Evolutionary conservation across 2,329 filamentous ascomycete species (phyloP).

Genomic region (Trichoderma sp.): DNA sequence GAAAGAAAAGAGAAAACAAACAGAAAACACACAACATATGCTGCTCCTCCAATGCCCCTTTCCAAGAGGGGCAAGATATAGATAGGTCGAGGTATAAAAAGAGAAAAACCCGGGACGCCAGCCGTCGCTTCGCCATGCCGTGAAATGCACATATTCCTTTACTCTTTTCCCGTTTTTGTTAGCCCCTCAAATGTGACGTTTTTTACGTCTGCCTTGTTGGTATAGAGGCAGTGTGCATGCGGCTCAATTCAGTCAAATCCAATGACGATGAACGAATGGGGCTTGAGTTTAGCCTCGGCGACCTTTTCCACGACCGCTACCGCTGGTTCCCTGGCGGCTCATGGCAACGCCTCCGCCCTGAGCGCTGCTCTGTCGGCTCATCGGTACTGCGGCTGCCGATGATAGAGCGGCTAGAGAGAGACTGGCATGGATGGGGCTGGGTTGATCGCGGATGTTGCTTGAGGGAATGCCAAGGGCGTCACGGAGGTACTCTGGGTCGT

Average conservation of each 20-base stretch:
- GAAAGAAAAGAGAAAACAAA: neutral
- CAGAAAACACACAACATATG: neutral
- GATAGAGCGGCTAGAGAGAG: conserved; percentile 32
- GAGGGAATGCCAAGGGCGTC: conserved; percentile 52
- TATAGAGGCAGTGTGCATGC: neutral
- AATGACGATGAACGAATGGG: neutral
- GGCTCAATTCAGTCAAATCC: neutral
- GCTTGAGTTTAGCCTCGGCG: conserved; percentile 36
- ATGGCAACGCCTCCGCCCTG: conserved; percentile 57
- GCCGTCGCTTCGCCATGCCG: conserved; percentile 32
- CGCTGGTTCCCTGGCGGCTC: conserved; percentile 55
- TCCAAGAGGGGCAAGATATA: neutral
- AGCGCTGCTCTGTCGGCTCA: conserved; percentile 58
- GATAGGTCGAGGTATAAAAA: neutral
- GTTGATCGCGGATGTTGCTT: conserved; percentile 47
- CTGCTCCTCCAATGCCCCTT: neutral
- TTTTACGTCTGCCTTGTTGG: neutral
- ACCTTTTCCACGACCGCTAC: conserved; percentile 51
- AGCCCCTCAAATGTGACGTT: neutral
- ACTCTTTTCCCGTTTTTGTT: neutral
- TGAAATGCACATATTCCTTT: conserved; percentile 24
- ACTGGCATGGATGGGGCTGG: conserved; percentile 32
- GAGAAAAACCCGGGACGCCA: conserved; percentile 29
- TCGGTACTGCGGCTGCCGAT: conserved; percentile 48
- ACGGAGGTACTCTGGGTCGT: conserved; percentile 51